Evolutionary conservation across 352 stramenopile genomes (phyloP), one percentile per base, ranked within the genome.

Genomic region (Elongisporangium prolatum): DNA sequence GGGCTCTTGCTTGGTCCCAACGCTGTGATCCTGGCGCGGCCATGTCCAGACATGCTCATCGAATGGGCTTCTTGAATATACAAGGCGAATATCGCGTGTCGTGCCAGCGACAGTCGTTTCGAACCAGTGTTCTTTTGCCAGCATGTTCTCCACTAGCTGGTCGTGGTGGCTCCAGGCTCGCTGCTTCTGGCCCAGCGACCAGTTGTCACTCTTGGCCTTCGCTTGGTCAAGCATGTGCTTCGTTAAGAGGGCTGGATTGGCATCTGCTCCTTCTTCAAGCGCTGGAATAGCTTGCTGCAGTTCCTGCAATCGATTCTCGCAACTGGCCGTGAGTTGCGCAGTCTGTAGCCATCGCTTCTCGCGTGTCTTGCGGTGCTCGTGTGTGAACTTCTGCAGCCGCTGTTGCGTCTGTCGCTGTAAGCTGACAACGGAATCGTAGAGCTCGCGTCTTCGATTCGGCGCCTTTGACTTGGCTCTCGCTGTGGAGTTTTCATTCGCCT

Each of bases 11-110:
- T 59, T 56, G 14, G 63, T 55, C 4, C 56, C 52, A 49, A 21
- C 61, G 55, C 59, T 17, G 0, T 54, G 24, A 3, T 34, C 44
- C 48, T 28, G 47, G 10, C 52, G 52, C 21, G 76, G 75, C 75
- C 76, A 86, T 34, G 65, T 51, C 76, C 75, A 88, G 37, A 88
- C 59, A 20, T 72, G 67, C 16, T 63, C 62, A n/a, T 79, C 73
- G 28, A 74, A 88, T 14, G 74, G 74, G 49, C 67, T 85, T 16
- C 24, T 24, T 6, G 78, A 57, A 20, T 71, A 52, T 17, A 84
- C 59, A 4, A 25, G 54, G 0, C 77, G 74, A 56, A 89, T 88
- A n/a, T 89, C 77, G 0, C 64, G 61, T 21, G 67, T 54, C 10
- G 66, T 38, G 5, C 77, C 73, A n/a, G 71, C 78, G 56, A 91